phyloP scores from a whole-genome alignment of 257 asterid genomes.

The Solanum dulcamara region DNA sequence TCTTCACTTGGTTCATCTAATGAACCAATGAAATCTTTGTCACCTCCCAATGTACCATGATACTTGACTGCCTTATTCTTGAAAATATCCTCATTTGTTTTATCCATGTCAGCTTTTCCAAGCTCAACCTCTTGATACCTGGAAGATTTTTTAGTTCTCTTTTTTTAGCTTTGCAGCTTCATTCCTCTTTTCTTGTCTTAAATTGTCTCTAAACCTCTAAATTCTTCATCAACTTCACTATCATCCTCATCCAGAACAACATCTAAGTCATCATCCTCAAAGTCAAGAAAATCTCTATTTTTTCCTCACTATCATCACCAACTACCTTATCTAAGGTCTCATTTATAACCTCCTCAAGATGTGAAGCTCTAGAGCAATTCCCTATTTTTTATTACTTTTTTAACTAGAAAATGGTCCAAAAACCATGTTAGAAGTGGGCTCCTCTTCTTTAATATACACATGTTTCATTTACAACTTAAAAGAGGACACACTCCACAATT shows the following conservation, averaged over 20 bases:
- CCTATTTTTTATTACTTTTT: neutral
- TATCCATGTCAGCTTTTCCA: neutral
- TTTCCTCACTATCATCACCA: neutral
- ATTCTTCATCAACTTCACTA: no score
- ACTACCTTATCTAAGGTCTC: no score
- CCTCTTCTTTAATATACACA: neutral
- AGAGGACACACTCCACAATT: neutral
- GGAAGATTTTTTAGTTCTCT: no score
- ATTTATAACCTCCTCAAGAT: neutral
- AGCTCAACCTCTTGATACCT: neutral
- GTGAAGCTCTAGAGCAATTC: neutral
- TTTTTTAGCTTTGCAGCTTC: no score
- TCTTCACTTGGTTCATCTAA: neutral
- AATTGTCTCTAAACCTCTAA: no score
- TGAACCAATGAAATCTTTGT: neutral
- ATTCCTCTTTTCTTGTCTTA: no score
- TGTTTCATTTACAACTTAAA: neutral
- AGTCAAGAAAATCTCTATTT: no score
- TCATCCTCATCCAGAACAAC: no score
- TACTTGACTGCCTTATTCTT: no score
- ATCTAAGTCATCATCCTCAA: no score
- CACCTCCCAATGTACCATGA: neutral
- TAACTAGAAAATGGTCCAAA: neutral
- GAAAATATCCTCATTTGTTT: neutral
- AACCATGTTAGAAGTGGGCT: neutral